A percentile compares a stretch with the other conserved stretches of the same genome.
Evolutionary conservation across 225 moss, liverwort and hornwort genomes (phyloP).

Genomic region (Sphagnum contortum): DNA sequence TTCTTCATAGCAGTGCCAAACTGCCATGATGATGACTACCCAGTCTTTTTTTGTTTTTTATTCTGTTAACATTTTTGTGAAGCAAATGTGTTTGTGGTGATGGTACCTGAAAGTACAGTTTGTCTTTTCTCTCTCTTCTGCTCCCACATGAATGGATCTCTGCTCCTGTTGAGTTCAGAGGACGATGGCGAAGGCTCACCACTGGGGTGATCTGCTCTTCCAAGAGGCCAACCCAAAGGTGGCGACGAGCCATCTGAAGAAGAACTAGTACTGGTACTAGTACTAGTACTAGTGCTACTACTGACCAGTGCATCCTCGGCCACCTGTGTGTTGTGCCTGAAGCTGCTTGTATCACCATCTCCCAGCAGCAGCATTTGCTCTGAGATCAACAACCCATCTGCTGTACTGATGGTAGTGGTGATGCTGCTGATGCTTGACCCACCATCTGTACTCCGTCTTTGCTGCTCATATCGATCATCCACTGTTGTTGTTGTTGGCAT

Average conservation of each 20-base stretch:
- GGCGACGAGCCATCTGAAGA: constrained; percentile 61
- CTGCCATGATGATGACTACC: too few relatives aligned
- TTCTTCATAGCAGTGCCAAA: too few relatives aligned
- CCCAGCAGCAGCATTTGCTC: constrained; percentile 58
- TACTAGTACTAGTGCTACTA: constrained; percentile 30
- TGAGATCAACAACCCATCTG: constrained; percentile 29
- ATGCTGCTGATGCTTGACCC: constrained; percentile 33
- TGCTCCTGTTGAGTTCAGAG: constrained; percentile 44
- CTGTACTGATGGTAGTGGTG: constrained; percentile 64
- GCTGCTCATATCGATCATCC: constrained; percentile 74
- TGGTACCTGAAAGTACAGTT: constrained; percentile 75
- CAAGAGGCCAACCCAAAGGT: constrained; percentile 91
- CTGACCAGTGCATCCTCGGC: constrained; percentile 48
- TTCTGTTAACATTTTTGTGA: too few relatives aligned
- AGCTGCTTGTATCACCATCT: constrained; percentile 48
- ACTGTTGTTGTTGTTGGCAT: constrained; percentile 4
- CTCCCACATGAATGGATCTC: constrained; percentile 75
- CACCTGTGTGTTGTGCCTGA: constrained; percentile 39
- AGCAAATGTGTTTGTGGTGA: not conserved
- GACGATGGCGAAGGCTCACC: constrained; percentile 68
- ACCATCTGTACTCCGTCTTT: constrained; percentile 58
- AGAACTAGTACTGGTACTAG: too few relatives aligned
- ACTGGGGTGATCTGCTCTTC: constrained; percentile 60
- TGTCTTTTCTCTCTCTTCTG: constrained; percentile 79
- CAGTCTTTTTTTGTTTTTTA: too few relatives aligned